Evolutionary conservation across 305 asterid species (phyloP), one percentile per base, ranked within the genome.

Genomic region (Fraxinus albicans): DNA sequence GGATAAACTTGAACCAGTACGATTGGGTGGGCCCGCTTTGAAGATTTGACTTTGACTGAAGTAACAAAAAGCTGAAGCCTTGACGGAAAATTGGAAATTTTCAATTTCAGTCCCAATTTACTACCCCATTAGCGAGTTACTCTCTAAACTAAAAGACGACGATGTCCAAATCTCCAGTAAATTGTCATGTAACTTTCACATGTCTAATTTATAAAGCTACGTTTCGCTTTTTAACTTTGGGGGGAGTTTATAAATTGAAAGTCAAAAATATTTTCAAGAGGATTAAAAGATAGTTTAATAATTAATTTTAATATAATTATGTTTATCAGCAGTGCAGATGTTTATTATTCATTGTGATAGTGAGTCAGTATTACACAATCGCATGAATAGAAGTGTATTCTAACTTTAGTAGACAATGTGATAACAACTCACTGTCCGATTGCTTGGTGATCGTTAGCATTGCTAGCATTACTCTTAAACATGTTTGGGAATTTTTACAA

Each of bases 11-110:
- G 83, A 85, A 85, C 91, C 93, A 89, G 91, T 88, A 84, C 82
- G 90, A 89, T 92, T 36, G 72, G 77, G 75, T 80, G 86, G 90
- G 55, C 65, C 85, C 88, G 5, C 76, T 84, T 85, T 77, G 88
- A 89, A 89, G 79, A 29, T 93, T 91, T 91, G 94, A 92, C 97
- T 86, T 90, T 91, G 97, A 94, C 94, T 79, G 63, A 55, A 44
- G 75, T 13, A 50, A 63, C 29, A 72, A 80, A 83, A 35, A 82
- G 55, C 53, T 9, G 15, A 3, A 36, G 76, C 34, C 40, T 17
- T 17, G 58, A 55, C 7, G 23, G 58, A 21, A 44, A 17, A 36
- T 21, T 6, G 17, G 7, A 67, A 67, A 25, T 9, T 67, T 67
- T 25, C 74, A 67, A 5, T 25, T 67, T 67, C 4, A 10, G 35